phyloP scores from a whole-genome alignment of 2,329 filamentous ascomycete species.

The Fusarium beomiforme region DNA sequence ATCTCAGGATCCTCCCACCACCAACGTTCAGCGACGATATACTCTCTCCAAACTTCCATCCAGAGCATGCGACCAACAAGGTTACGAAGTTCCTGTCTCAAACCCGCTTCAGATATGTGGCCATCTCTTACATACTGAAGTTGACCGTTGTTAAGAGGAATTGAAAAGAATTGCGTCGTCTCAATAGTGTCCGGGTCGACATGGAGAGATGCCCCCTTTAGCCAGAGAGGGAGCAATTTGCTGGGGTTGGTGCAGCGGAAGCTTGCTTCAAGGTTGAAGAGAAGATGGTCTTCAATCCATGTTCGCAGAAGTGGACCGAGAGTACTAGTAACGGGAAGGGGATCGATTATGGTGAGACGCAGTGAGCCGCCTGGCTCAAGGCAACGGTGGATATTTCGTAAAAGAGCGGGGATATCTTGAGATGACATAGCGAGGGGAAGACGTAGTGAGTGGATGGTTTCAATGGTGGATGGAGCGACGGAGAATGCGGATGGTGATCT shows the following conservation, averaged over 20 bases:
- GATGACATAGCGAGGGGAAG: slow-evolving; percentile 67
- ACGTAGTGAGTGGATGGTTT: slow-evolving; percentile 61
- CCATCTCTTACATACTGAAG: slow-evolving; percentile 30
- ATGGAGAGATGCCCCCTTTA: slow-evolving; percentile 63
- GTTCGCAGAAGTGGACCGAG: slow-evolving; percentile 65
- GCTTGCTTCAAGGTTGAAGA: slow-evolving; percentile 66
- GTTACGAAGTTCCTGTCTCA: slow-evolving; percentile 59
- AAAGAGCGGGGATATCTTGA: slow-evolving; percentile 63
- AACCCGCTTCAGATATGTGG: slow-evolving; percentile 41
- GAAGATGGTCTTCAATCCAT: slow-evolving; percentile 71
- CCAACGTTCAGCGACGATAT: slow-evolving; percentile 60
- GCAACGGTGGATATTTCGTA: slow-evolving; percentile 67
- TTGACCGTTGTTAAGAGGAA: slow-evolving; percentile 41
- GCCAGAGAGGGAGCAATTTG: slow-evolving; percentile 66
- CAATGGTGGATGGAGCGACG: slow-evolving; percentile 56
- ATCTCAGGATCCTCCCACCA: slow-evolving; percentile 70
- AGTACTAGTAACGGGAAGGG: slow-evolving; percentile 63
- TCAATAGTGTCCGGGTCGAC: slow-evolving; percentile 56
- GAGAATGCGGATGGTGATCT: slow-evolving; percentile 50
- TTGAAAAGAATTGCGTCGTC: slow-evolving; percentile 57
- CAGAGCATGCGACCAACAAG: slow-evolving; percentile 66
- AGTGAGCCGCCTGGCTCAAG: slow-evolving; percentile 65
- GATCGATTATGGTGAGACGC: slow-evolving; percentile 70
- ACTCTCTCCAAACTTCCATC: slow-evolving; percentile 68
- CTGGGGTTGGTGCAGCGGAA: slow-evolving; percentile 70